Evolutionary conservation across 805 yeast genomes (phyloP).

Genomic region (Cyberlindnera saturnus): DNA sequence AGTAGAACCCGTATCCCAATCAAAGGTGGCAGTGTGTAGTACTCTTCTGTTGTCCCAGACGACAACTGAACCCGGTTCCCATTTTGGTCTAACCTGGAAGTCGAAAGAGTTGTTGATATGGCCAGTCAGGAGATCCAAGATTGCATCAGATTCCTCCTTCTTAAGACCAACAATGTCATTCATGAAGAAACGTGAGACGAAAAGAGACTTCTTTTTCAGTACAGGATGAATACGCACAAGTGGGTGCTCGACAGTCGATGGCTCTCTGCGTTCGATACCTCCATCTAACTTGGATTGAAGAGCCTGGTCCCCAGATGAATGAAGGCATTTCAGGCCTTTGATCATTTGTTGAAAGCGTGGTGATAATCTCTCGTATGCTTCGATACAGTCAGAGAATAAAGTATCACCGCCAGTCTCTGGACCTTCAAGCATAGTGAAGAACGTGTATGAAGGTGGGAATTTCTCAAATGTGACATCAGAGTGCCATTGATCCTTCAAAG

Average conservation of each 20-base stretch:
- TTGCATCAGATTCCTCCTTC: constrained; percentile 59
- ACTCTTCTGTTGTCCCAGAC: constrained; percentile 77
- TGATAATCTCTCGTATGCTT: constrained; percentile 67
- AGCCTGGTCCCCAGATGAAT: constrained; percentile 70
- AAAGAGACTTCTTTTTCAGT: constrained; percentile 53
- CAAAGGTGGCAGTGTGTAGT: constrained; percentile 62
- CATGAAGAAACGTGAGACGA: constrained; percentile 54
- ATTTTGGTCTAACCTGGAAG: constrained; percentile 61
- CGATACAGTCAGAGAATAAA: constrained; percentile 64
- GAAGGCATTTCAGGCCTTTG: constrained; percentile 58
- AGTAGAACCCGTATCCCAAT: constrained; percentile 60
- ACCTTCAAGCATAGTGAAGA: constrained; percentile 55
- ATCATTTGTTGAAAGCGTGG: constrained; percentile 55
- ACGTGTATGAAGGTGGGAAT: constrained; percentile 68
- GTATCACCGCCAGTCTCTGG: constrained; percentile 74
- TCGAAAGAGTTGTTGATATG: constrained; percentile 52
- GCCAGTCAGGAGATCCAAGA: constrained; percentile 50
- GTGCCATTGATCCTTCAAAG: constrained; percentile 44
- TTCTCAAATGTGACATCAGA: constrained; percentile 70
- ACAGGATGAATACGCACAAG: constrained; percentile 71
- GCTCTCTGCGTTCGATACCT: constrained; percentile 61
- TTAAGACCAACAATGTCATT: constrained; percentile 67
- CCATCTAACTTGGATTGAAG: constrained; percentile 46
- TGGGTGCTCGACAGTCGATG: constrained; percentile 55
- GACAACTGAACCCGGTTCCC: constrained; percentile 67